These are phyloP conservation scores for Daldinia decipiens DNA, from an alignment of 495 filamentous ascomycete genomes.

Conservation along the genomic window DNA sequence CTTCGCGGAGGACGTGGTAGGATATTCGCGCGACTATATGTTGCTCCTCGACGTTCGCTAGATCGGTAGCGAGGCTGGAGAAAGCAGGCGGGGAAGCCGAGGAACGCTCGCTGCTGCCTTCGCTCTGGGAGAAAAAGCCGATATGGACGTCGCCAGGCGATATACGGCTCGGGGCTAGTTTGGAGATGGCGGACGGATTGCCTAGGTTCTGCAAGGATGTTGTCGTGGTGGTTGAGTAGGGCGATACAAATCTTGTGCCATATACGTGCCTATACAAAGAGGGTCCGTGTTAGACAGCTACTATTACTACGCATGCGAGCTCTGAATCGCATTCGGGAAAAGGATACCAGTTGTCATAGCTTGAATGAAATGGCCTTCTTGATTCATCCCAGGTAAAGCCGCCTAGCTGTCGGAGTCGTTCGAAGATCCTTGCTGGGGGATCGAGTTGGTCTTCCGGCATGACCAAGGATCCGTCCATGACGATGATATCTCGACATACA, in stretches of 20 bases:
- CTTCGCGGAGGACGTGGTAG: conserved; percentile 78
- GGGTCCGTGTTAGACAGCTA: conserved; percentile 34
- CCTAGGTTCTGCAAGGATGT: conserved; percentile 42
- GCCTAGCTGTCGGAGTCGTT: conserved; percentile 74
- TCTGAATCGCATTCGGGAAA: conserved; percentile 16
- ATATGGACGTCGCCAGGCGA: conserved; percentile 50
- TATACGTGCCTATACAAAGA: conserved; percentile 55
- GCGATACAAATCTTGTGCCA: conserved; percentile 59
- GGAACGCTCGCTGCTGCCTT: conserved; percentile 53
- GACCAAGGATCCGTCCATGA: conserved; percentile 60
- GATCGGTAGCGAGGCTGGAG: conserved; percentile 43
- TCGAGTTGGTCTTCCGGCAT: conserved; percentile 71
- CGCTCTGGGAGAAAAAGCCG: conserved; percentile 46
- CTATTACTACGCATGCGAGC: conserved; percentile 26
- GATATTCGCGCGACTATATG: conserved; percentile 81
- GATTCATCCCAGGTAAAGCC: conserved; percentile 82
- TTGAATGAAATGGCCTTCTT: conserved; percentile 77
- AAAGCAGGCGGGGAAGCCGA: conserved; percentile 48
- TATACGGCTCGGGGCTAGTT: conserved; percentile 46
- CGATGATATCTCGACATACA: conserved; percentile 53
- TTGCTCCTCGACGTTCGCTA: conserved; percentile 54
- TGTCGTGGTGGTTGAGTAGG: conserved; percentile 48
- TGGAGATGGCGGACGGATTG: conserved; percentile 48
- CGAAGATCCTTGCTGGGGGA: conserved; percentile 75
- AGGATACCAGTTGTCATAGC: conserved; percentile 76